A percentile compares a stretch with the other conserved stretches of the same genome.
These are phyloP conservation scores for Nymphaea colorata DNA, from an alignment of 164 flowering plant species.

Conservation along the genomic window DNA sequence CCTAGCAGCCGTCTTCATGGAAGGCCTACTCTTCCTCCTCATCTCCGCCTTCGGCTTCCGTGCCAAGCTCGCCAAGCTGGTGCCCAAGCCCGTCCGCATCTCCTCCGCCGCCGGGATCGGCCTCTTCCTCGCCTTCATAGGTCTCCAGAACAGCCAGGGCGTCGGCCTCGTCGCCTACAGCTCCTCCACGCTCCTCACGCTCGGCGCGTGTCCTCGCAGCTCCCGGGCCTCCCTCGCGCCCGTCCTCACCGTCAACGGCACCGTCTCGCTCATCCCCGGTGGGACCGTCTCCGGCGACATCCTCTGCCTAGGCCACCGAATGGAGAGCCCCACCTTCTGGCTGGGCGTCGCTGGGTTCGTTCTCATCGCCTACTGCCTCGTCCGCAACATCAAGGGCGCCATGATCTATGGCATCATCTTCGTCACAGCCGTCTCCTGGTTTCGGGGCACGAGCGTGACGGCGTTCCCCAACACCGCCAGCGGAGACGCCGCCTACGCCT, in stretches of 20 bases:
- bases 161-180: conserved; percentile 67
- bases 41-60: conserved; percentile 74
- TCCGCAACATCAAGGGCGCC: conserved; percentile 65
- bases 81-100: conserved; percentile 78
- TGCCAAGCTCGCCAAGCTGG: conserved; percentile 56
- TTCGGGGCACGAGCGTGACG: conserved; percentile 66
- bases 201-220: conserved; percentile 64
- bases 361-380: conserved; percentile 60
- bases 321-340: conserved; percentile 93
- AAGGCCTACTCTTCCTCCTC: conserved; percentile 57
- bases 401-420: conserved; percentile 89
- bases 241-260: conserved; percentile 46
- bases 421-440: conserved; percentile 87
- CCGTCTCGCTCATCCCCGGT: conserved; percentile 42
- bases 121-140: conserved; percentile 79
- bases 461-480: conserved; percentile 53
- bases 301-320: conserved; percentile 37
- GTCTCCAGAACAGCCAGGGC: conserved; percentile 70
- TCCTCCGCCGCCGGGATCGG: conserved; percentile 89
- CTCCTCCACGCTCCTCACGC: conserved; percentile 62
- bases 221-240: conserved; percentile 55
- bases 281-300: conserved; percentile 56
- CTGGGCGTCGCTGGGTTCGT: conserved; percentile 71
- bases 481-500: conserved; percentile 43
- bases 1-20: conserved; percentile 62